Evolutionary conservation across 352 stramenopile species (phyloP).

Genomic region (Phytophthora cryptogea): DNA sequence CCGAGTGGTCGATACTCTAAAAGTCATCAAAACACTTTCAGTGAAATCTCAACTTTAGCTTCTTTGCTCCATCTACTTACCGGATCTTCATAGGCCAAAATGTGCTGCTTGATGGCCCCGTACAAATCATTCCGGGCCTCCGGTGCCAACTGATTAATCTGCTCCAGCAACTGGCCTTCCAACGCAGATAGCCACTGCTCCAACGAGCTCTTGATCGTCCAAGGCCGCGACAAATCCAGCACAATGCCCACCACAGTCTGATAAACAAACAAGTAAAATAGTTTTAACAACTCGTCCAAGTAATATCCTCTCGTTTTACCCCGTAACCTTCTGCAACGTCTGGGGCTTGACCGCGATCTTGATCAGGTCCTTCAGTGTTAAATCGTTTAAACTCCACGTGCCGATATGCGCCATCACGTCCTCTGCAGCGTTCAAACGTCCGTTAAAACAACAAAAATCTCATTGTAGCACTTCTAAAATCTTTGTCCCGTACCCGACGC

Average conservation of each 20-base stretch:
- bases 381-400: conserved; percentile 79
- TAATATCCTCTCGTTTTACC: neutral
- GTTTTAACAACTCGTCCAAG: neutral
- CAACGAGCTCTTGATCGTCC: conserved; percentile 82
- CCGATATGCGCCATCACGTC: conserved; percentile 79
- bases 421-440: conserved; percentile 33
- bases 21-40: conserved; percentile 2
- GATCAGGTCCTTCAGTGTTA: conserved; percentile 69
- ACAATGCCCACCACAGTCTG: conserved; percentile 73
- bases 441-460: conserved; percentile 2
- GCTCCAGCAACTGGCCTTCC: conserved; percentile 68
- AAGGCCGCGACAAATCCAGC: conserved; percentile 73
- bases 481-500: conserved; percentile 36
- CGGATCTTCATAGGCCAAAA: conserved; percentile 78
- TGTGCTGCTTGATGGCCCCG: conserved; percentile 66
- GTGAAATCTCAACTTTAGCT: conserved; percentile 5
- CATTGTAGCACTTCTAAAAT: neutral
- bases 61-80: conserved; percentile 31
- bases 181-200: conserved; percentile 83
- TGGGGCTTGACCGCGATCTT: conserved; percentile 66
- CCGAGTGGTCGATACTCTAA: conserved; percentile 64
- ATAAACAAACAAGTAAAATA: conserved; percentile 8
- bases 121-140: conserved; percentile 70
- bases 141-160: conserved; percentile 64
- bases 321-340: conserved; percentile 47